A percentile compares a stretch with the other conserved stretches of the same genome.
phyloP scores from a whole-genome alignment of 2,329 filamentous ascomycete genomes.

The Fusarium pseudocircinatum region DNA sequence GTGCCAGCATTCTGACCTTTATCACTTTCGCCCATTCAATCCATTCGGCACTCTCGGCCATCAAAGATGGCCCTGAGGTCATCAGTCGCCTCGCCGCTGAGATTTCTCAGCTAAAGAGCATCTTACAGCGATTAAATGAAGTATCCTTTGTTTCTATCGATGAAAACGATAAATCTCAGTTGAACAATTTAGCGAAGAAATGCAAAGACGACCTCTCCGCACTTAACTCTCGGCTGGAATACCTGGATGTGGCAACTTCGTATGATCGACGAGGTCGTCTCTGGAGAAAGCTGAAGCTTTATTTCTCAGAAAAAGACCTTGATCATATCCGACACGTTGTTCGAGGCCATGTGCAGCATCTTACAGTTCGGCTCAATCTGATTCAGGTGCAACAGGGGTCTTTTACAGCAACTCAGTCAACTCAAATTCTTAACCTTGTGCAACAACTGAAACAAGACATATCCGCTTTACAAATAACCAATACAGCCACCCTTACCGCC shows the following conservation, averaged over 20 bases:
- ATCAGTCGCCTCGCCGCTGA: fast-evolving
- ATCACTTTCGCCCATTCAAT: background rate
- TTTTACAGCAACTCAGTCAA: no score
- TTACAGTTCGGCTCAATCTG: background rate
- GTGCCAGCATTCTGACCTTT: background rate
- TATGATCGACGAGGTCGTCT: background rate
- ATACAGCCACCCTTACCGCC: fast-evolving
- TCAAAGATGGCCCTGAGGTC: background rate
- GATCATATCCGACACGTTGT: background rate
- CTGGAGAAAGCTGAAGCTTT: background rate
- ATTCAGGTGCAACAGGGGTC: no score
- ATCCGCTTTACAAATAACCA: fast-evolving
- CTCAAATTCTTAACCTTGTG: background rate
- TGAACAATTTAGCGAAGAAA: fast-evolving
- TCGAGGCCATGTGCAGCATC: background rate
- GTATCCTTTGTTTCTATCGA: fast-evolving
- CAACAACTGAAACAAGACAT: background rate
- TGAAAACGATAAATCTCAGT: background rate
- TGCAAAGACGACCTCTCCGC: background rate
- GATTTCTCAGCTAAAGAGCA: fast-evolving
- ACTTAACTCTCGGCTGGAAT: fast-evolving
- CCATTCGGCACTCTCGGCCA: background rate
- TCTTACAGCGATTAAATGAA: fast-evolving
- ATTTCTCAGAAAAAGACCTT: background rate
- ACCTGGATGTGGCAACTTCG: fast-evolving